Base-by-base conservation (phyloP, 2,329 filamentous ascomycete genomes). In the Apiospora hydei region DNA sequence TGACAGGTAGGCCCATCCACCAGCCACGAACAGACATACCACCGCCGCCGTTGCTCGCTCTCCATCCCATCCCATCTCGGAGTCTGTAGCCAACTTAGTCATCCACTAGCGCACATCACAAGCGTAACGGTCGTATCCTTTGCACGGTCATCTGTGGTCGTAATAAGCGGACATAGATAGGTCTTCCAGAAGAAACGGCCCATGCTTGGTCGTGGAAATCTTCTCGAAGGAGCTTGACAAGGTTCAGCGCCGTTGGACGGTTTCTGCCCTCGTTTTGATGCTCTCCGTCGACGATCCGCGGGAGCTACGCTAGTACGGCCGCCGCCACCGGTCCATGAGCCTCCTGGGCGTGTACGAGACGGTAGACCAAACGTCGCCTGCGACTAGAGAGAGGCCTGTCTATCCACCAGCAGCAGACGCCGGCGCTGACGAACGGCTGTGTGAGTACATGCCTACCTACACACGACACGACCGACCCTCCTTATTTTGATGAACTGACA, bases 151-250 rank as follows among this genome's bases (percentile, higher is more conserved):
- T 64, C 57, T 41, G 57, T 64, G 57, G 57, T 64, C 57, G 57
- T 41, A 64, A 64, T 64, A 64, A 64, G 57, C 57, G 57, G 57
- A 64, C 57, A 51, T 51, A 41, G 57, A 64, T 64, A 64, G 34
- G 57, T 34, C 34, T 64, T 64, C 57, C 57, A 64, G 57, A 64
- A 64, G 57, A 64, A 64, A 64, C 30, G 30, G 57, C 57, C 57
- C 57, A 64, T 64, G 57, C 57, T 64, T 64, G 57, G 57, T 24
- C 57, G 57, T 64, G 57, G 57, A 64, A 64, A 11, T n/a, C 57
- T 64, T 64, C 57, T 64, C 57, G 57, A 64, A 64, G 34, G 34
- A n/a, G 57, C 11, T 64, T 64, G 57, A 64, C 57, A 64, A 64
- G 57, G 57, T 64, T 64, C 34, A 38, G 11, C 57, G 21, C 57